Evolutionary conservation across 805 yeast genomes (phyloP), one percentile per base, ranked within the genome.

Genomic region (Lipomyces yamanashiensis): DNA sequence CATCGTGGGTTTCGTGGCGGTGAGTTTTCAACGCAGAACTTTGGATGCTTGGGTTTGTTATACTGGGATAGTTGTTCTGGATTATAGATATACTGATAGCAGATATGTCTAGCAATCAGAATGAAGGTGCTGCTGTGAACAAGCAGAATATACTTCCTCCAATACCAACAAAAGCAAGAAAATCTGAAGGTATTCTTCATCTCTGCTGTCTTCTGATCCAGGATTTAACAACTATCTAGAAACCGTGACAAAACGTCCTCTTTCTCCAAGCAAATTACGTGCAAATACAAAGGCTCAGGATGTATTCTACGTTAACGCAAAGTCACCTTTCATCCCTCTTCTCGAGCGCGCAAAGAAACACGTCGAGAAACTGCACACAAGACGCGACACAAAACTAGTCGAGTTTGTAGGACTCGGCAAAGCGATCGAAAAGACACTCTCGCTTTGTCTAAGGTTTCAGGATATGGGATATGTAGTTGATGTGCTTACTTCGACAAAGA

Each of bases 241-340:
- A 21, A 39, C 17, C 28, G 28, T 41, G 10, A 37, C 23, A 37
- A 53, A 43, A 23, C 37, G 57, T 5, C 48, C 57, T 19, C 47
- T 45, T 17, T 21, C 41, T 39, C 45, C 34, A 36, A 52, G 23
- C 19, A n/a, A 12, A 33, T 15, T 34, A 15, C 58, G 36, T 10
- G 50, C 50, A 5, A 33, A 28, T 4, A 33, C 49, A 33, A 43
- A 45, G 10, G 41, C 33, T 12, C n/a, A 49, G 21, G 23, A 36
- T 17, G 39, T 47, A 7, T 63, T 66, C 37, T 48, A 59, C 28
- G 68, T 66, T 39, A 39, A 48, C 7, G 61, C 64, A 13, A 50
- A 44, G 33, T 59, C 69, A n/a, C 69, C 69, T 15, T 66, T 66
- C 51, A 59, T 66, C 10, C 64, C 69, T 36, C 59, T 61, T 1